These are phyloP conservation scores for Tolypocladium guangdongense DNA, from an alignment of 2,329 filamentous ascomycete species.

Conservation along the genomic window DNA sequence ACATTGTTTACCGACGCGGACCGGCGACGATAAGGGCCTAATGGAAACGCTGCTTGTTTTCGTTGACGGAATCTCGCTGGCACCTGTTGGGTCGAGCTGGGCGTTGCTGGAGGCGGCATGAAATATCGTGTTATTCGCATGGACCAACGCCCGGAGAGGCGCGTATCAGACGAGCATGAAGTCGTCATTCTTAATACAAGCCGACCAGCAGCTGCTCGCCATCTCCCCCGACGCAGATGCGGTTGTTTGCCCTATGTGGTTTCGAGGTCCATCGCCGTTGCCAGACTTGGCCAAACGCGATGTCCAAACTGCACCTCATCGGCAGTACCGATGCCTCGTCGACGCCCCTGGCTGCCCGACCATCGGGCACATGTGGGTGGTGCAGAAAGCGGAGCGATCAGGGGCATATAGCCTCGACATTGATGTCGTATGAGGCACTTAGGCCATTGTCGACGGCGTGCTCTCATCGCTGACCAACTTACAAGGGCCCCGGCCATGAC, in stretches of 20 bases:
- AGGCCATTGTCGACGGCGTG: no score
- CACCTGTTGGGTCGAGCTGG: neutral
- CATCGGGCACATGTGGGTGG: neutral
- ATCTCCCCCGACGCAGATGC: neutral
- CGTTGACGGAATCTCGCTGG: neutral
- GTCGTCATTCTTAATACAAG: neutral
- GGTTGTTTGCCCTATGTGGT: no score
- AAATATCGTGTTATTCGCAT: neutral
- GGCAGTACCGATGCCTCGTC: neutral
- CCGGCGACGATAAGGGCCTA: neutral
- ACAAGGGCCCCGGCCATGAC: no score
- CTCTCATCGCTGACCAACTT: neutral
- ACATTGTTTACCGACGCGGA: neutral
- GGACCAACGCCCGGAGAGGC: neutral
- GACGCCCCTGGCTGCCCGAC: no score
- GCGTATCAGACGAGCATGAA: neutral
- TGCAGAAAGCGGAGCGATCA: neutral
- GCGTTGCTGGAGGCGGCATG: neutral
- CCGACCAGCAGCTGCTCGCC: neutral
- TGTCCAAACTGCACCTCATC: neutral
- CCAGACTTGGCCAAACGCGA: neutral
- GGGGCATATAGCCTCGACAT: neutral
- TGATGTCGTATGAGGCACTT: neutral
- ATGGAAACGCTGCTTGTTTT: neutral
- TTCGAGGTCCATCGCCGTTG: neutral